phyloP scores from a whole-genome alignment of 352 stramenopile genomes.

The Globisporangium lucens region DNA sequence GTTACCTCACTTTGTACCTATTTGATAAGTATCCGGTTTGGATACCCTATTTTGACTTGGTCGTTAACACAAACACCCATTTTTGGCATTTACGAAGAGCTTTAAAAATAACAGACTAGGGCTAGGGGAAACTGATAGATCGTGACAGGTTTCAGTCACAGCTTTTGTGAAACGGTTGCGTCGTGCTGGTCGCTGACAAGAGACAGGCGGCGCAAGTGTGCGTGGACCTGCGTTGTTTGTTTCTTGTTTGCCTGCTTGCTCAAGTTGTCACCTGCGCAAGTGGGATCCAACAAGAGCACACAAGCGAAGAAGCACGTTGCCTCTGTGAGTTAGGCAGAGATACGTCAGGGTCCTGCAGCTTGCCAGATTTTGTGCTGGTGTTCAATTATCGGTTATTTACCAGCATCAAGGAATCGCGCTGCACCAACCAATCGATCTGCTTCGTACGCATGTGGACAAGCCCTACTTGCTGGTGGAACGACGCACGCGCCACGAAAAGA shows the following conservation, averaged over 20 bases:
- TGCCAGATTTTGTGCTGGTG: not conserved
- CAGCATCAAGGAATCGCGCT: not conserved
- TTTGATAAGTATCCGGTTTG: too few relatives aligned
- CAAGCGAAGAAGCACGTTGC: not conserved
- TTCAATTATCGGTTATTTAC: not conserved
- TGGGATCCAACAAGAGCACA: not conserved
- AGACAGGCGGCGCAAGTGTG: not conserved
- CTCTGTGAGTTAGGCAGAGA: not conserved
- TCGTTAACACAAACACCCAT: too few relatives aligned
- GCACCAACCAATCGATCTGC: not conserved
- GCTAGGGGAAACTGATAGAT: not conserved
- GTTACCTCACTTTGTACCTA: too few relatives aligned
- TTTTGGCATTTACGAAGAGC: too few relatives aligned
- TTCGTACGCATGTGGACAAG: not conserved
- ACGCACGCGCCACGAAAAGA: not conserved
- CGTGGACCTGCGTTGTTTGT: not conserved
- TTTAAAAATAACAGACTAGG: too few relatives aligned
- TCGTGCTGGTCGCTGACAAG: not conserved
- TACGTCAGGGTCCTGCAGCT: not conserved
- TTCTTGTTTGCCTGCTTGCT: not conserved
- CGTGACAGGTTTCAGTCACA: constrained; percentile 5
- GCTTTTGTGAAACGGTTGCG: not conserved
- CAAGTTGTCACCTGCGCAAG: not conserved
- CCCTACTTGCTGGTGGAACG: not conserved
- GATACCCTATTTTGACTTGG: too few relatives aligned